Evolutionary conservation across 2,329 filamentous ascomycete genomes (phyloP), one percentile per base, ranked within the genome.

Genomic region (Alternaria sp.): DNA sequence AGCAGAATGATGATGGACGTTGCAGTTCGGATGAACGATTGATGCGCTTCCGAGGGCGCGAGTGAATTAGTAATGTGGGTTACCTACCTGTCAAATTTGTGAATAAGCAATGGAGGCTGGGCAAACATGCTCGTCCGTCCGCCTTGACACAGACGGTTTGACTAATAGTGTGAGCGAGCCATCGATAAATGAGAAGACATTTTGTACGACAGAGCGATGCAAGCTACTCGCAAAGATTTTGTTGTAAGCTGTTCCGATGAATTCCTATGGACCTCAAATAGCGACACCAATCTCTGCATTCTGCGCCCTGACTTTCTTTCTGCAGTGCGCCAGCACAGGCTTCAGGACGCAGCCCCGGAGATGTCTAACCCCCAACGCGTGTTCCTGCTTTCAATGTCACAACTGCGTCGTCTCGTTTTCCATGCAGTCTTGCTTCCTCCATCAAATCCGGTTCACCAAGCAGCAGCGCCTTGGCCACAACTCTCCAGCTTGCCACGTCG

Each of bases 371-470:
- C 24, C 14, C 49, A 37, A 48, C 31, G 13, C 44, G 33, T 36
- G 7, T 24, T 23, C 23, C 44, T 13, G 13, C 31, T 21, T 44
- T 41, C 9, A 59, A 28, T 14, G 26, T 21, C 17, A 57, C 40
- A 2, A 54, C 49, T 11, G 61, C 58, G 23, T 52, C 54, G 2
- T 55, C 42, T 17, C 23, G 54, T 24, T 41, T 54, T 21, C 24
- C 24, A 21, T 54, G 53, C 2, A 6, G 23, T 33, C 26, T 44
- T 10, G 37, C 45, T 11, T 63, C 55, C 5, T 13, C 34, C 31
- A 41, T 56, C 34, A 65, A 50, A 24, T 63, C 51, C 4, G 64
- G 55, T 23, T 67, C 64, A 36, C 64, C 64, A 29, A 67, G 62
- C 29, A 67, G 40, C 21, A 61, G 21, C 10, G 59, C 51, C 26